These are phyloP conservation scores for Raffaelea albimanens DNA, from an alignment of 2,329 filamentous ascomycete species.

Conservation along the genomic window DNA sequence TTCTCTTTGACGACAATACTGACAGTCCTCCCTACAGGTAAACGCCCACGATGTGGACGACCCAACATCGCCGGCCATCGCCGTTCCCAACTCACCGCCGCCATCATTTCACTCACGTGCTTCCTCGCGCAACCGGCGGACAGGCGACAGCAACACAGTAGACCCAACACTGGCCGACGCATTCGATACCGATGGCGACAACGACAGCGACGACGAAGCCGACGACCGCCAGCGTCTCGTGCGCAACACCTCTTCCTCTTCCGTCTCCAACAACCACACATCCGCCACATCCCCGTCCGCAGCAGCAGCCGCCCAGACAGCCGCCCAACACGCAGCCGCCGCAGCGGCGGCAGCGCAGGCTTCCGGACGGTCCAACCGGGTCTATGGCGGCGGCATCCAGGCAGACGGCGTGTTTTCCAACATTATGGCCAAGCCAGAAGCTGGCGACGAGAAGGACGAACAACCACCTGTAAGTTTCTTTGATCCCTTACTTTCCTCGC, in stretches of 20 bases:
- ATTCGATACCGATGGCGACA: slow-evolving; percentile 75
- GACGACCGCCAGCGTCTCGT: slow-evolving; percentile 85
- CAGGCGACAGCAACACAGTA: slow-evolving; percentile 27
- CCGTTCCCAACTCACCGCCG: slow-evolving; percentile 50
- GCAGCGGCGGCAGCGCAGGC: slow-evolving; percentile 6
- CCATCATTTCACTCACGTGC: slow-evolving; percentile 85
- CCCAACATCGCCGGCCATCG: slow-evolving; percentile 21
- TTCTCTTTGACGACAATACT: too few relatives aligned
- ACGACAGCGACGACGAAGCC: slow-evolving; percentile 69
- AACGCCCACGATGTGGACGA: slow-evolving; percentile 51
- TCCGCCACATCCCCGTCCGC: not conserved
- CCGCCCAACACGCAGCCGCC: slow-evolving; percentile 7
- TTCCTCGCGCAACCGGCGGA: slow-evolving; percentile 42
- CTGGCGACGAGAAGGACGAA: slow-evolving; percentile 73
- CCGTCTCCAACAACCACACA: not conserved
- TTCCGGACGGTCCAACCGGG: slow-evolving; percentile 27
- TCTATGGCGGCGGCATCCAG: slow-evolving; percentile 65
- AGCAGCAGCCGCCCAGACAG: slow-evolving; percentile 20
- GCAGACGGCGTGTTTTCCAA: slow-evolving; percentile 97
- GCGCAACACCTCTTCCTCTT: slow-evolving; percentile 35
- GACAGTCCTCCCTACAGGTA: too few relatives aligned
- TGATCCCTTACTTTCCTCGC: not conserved
- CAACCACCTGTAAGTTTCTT: slow-evolving; percentile 69
- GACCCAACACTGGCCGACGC: slow-evolving; percentile 84
- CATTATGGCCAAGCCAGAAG: slow-evolving; percentile 79